These are phyloP conservation scores for Fraxinus latifolia DNA, from an alignment of 305 asterid genomes.

Conservation along the genomic window DNA sequence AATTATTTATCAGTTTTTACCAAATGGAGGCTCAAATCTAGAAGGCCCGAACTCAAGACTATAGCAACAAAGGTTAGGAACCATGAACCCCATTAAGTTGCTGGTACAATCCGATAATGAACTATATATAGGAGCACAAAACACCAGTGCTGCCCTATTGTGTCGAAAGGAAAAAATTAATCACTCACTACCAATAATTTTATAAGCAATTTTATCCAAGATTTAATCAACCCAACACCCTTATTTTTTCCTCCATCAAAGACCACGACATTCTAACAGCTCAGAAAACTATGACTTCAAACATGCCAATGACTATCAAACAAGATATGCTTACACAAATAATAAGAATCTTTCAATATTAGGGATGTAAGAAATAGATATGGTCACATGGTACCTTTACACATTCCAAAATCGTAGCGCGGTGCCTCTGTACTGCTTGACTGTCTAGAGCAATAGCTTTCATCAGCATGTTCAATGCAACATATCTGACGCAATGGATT, in stretches of 20 bases:
- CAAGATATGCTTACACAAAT: background rate
- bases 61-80: background rate
- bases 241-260: background rate
- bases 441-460: conserved; percentile 83
- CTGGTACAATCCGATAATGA: background rate
- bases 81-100: background rate
- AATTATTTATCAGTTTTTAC: background rate
- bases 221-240: background rate
- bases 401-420: conserved; percentile 88
- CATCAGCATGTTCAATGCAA: conserved; percentile 97
- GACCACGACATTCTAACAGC: background rate
- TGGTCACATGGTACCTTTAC: conserved; percentile 64
- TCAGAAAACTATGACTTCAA: background rate
- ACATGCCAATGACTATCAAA: background rate
- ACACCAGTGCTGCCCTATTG: background rate
- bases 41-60: conserved; percentile 1
- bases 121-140: background rate
- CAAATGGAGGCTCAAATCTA: conserved; percentile 2
- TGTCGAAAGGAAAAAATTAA: background rate
- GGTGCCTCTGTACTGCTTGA: conserved; percentile 99
- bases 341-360: conserved; percentile 7
- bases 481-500: conserved; percentile 64
- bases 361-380: background rate
- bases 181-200: background rate
- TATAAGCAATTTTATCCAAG: background rate